Base-by-base conservation (phyloP, 495 filamentous ascomycete genomes). In the Trichoderma asperelloides region DNA sequence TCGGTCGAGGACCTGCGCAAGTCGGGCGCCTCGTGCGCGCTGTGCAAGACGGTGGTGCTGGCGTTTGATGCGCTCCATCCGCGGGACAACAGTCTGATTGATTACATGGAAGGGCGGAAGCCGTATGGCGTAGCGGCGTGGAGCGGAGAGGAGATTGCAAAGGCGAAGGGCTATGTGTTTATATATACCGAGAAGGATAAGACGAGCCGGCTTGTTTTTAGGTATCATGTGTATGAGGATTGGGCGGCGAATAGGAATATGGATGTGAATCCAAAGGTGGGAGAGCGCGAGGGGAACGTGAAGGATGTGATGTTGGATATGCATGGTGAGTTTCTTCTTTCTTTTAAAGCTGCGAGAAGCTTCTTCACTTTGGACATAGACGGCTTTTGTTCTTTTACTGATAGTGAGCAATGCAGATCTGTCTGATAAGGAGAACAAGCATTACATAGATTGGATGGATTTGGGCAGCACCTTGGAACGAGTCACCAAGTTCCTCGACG, bases 91-190 rank as follows among this genome's bases (percentile, higher is more conserved):
- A 33, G 15, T 25, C 9, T 2, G 2, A 27, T 18, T 11, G 55
- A 60, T 30, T 60, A 60, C 16, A 60, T 60, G 55, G 55, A 60
- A 21, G 55, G 55, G 55, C 55, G 55, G 55, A 60, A 60, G 55
- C 55, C 55, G 25, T 60, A 60, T 60, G 55, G 55, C 25, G 27
- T 60, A 13, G 23, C 55, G 23, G 55, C 25, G 11, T 60, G 55
- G 55, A 21, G 55, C 13, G 11, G 4, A 13, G 55, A 60, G 25
- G 55, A 60, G 55, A 30, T 60, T 60, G 25, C 23, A 18, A 30
- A 13, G 55, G 55, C 55, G 11, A 60, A 60, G 55, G 55, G 55
- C 1, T 30, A 60, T 30, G 55, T 60, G 11, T 60, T 60, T 30
- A 30, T 60, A 15, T 60, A 60, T 30, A 60, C 55, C 4, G 55